Conservation (phyloP, 441 rosid genomes). For the Manihot esculenta region DNA sequence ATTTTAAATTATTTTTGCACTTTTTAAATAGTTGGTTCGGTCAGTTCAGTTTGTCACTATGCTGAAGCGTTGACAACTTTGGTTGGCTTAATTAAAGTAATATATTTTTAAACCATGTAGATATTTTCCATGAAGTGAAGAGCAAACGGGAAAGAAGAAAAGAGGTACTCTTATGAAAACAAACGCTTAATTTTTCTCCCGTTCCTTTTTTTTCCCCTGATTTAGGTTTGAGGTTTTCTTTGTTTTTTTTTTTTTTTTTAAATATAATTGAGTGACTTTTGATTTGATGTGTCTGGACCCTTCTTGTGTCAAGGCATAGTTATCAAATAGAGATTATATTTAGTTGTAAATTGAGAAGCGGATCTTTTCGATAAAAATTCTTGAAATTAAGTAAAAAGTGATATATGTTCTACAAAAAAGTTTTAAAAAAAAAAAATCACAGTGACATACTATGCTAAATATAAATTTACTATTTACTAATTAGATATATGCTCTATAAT, state of each 20-base stretch:
- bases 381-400: no score
- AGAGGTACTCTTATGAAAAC: slow-evolving; percentile 39
- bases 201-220: neutral
- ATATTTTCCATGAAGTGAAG: slow-evolving; percentile 61
- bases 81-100: neutral
- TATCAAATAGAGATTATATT: no score
- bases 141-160: slow-evolving; percentile 60
- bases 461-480: no score
- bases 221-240: neutral
- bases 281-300: neutral
- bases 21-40: neutral
- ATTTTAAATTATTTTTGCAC: neutral
- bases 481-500: no score
- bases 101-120: slow-evolving; percentile 31
- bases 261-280: neutral
- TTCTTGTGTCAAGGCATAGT: neutral
- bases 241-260: neutral
- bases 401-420: no score
- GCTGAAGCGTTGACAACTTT: neutral
- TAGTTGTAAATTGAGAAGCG: no score
- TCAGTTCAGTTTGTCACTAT: neutral
- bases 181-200: neutral
- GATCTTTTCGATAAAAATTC: no score
- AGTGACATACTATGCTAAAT: no score
- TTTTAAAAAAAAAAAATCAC: no score